Conservation (phyloP, 2,329 filamentous ascomycete species). For the Sporothrix luriei region DNA sequence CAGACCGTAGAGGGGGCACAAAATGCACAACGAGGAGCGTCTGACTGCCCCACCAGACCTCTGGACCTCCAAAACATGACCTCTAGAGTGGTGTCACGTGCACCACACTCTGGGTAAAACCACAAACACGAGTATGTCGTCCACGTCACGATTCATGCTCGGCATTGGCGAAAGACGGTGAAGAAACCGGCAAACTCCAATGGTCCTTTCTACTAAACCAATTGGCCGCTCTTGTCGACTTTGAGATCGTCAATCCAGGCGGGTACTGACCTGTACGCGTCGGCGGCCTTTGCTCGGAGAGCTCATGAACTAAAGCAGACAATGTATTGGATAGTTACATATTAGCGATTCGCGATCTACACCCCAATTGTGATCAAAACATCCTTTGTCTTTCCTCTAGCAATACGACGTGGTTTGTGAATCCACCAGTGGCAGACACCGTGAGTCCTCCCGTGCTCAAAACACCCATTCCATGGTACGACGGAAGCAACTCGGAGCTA, state of each 20-base stretch:
- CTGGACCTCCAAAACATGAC: too few relatives aligned
- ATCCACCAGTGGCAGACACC: too few relatives aligned
- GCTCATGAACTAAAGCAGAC: not conserved
- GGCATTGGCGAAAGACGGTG: not conserved
- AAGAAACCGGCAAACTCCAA: not conserved
- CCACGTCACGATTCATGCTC: slow-evolving; percentile 13
- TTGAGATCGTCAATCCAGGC: not conserved
- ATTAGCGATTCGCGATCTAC: not conserved
- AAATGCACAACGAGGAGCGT: not conserved
- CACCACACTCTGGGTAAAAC: not conserved
- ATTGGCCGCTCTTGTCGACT: not conserved
- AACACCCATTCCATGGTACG: too few relatives aligned
- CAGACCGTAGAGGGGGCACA: slow-evolving; percentile 11
- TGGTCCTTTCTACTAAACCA: not conserved
- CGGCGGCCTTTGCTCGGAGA: slow-evolving; percentile 15
- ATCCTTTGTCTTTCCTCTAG: not conserved
- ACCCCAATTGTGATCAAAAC: not conserved
- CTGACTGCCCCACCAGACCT: not conserved
- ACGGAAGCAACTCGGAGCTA: too few relatives aligned
- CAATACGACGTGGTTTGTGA: too few relatives aligned
- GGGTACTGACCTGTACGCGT: too few relatives aligned
- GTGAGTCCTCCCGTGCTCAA: too few relatives aligned
- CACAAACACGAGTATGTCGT: not conserved
- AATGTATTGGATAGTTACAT: not conserved
- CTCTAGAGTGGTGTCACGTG: not conserved